phyloP scores from a whole-genome alignment of 306 rosid species.

The Cercis canadensis region DNA sequence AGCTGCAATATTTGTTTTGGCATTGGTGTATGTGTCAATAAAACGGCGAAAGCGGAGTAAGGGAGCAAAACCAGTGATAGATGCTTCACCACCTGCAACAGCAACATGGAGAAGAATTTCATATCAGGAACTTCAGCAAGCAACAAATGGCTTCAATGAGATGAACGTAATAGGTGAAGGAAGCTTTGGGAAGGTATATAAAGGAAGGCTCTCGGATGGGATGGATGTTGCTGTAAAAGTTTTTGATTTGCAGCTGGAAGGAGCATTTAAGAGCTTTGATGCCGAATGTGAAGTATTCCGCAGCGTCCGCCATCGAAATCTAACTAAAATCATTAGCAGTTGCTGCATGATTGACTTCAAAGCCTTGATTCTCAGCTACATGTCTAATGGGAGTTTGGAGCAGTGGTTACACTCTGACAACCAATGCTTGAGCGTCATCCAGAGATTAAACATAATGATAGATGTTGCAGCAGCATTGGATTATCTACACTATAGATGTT shows the following conservation, averaged over 20 bases:
- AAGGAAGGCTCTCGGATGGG: not conserved
- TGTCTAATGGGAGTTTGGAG: not conserved
- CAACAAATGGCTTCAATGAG: not conserved
- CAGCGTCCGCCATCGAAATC: not conserved
- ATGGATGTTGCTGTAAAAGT: not conserved
- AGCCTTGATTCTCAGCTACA: not conserved
- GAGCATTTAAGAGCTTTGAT: not conserved
- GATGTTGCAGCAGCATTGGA: too few species aligned
- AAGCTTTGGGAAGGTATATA: not conserved
- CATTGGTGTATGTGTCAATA: not conserved
- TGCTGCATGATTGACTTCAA: not conserved
- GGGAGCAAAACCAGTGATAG: not conserved
- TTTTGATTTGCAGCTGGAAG: not conserved
- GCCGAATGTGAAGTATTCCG: not conserved
- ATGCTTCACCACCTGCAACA: not conserved
- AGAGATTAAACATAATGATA: not conserved
- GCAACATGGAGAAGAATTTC: slow-evolving; percentile 1
- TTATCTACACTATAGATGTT: too few species aligned
- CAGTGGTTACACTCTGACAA: not conserved
- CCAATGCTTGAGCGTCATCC: not conserved
- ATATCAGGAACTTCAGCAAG: not conserved
- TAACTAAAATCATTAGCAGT: not conserved
- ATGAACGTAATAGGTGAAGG: not conserved
- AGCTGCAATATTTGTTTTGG: not conserved
- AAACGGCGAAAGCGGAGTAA: not conserved